Conservation (phyloP, 2,329 filamentous ascomycete species). For the Atkinsonella texensis region DNA sequence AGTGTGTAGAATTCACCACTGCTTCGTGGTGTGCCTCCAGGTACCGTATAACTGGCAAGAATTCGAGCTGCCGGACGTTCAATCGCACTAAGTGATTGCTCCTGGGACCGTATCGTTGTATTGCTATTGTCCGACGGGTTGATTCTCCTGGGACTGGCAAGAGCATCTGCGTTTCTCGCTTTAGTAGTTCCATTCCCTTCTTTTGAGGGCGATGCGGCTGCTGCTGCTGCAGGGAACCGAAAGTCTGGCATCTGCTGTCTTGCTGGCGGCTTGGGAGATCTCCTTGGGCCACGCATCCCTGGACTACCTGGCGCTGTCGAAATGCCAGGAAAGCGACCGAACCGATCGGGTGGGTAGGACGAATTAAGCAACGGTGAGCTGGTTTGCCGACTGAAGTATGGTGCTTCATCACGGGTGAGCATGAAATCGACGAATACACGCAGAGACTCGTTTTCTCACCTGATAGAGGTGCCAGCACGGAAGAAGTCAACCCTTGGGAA, state of each 20-base stretch:
- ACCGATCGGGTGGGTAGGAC: constrained; percentile 40
- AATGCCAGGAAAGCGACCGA: constrained; percentile 27
- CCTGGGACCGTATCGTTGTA: constrained; percentile 29
- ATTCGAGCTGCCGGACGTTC: constrained; percentile 54
- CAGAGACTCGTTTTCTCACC: constrained; percentile 19
- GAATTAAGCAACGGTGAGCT: constrained; percentile 42
- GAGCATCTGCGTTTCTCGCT: constrained; percentile 23
- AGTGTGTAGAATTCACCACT: constrained; percentile 92
- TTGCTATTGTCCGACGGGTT: constrained; percentile 20
- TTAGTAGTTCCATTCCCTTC: constrained; percentile 18
- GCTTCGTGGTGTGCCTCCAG: constrained; percentile 67
- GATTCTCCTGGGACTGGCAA: constrained; percentile 27
- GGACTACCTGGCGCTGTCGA: constrained; percentile 36
- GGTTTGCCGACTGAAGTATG: constrained; percentile 30
- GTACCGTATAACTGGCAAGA: constrained; percentile 64
- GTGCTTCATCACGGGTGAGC: constrained; percentile 11
- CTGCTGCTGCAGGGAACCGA: constrained; percentile 40
- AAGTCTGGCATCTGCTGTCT: constrained; percentile 36
- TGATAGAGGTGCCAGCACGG: constrained; percentile 25
- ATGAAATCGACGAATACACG: not conserved
- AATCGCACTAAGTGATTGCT: constrained; percentile 35
- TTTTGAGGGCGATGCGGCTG: constrained; percentile 29
- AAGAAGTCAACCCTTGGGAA: constrained; percentile 28
- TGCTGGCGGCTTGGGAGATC: constrained; percentile 23
- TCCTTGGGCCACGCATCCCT: constrained; percentile 20